Evolutionary conservation across 495 filamentous ascomycete genomes (phyloP), one percentile per base, ranked within the genome.

Genomic region (Trypethelium eluteriae): DNA sequence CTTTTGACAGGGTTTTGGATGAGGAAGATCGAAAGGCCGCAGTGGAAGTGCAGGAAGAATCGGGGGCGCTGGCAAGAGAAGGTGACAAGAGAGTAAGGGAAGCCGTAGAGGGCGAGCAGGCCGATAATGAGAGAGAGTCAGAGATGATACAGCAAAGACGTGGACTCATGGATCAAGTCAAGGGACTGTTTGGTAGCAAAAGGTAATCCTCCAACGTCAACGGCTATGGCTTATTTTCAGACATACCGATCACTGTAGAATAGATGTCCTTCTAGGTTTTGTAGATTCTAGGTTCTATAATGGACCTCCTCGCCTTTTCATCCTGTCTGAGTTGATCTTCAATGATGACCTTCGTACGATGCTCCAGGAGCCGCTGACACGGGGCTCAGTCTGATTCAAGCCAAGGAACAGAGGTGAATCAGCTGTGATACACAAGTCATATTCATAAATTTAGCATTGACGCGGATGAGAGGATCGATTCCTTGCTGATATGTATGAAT

Each of bases 1-100:
- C 53, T 5, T 59, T 59, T 59, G 53, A 59, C 53, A 59, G 53
- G 32, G 4, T 36, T 18, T 18, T 59, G 14, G 53, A 59, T 36
- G 53, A 59, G 18, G 53, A 59, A 14, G 53, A 59, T 36, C 34
- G 32, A 32, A 59, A 36, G 53, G 53, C 53, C 36, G 32, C 7
- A 9, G 36, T 4, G 18, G 5, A 59, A 4, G 53, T 9, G 53
- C 53, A 35, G n/a, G 7, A 32, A 59, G 25, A 36, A 36, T 0
- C 7, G 1, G 53, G 36, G 5, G 1, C 32, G 25, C 2, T 14
- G 1, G 11, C 34, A 36, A 59, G 53, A 7, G 53, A 59, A 32
- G 53, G 53, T 9, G 7, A 36, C 18, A 36, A 36, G 53, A 32
- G 2, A 10, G 11, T 6, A 36, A 36, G 3, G 5, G 32, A 7